Base-by-base conservation (phyloP, 108 stramenopile genomes). In the Seminavis robusta region DNA sequence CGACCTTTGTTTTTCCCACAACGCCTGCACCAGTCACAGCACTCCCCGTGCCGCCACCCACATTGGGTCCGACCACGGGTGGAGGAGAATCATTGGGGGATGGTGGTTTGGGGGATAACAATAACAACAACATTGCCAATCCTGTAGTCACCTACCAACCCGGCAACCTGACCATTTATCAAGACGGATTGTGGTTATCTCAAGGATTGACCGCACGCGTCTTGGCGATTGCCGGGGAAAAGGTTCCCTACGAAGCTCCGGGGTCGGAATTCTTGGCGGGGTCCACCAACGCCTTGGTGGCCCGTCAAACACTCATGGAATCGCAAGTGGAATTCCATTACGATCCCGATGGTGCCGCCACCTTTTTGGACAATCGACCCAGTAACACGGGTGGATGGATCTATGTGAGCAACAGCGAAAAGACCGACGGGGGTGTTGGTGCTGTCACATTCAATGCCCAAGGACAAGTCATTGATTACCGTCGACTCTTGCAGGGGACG, bases 331-430 rank as follows among this genome's bases (percentile, higher is more conserved):
- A 20, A 1, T 81, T 77, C 49, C 82, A 83, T 46, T 52, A 17
- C n/a, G 37, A 16, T 38, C 76, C 79, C 3, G 83, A 84, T 61
- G 71, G 38, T 33, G 77, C 49, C 0, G 79, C 65, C 1, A 65
- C 71, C n/a, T 53, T 53, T 17, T 8, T 34, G n/a, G 52, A 53
- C 26, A 6, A 32, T 9, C 25, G 48, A 50, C 23, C 7, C 23
- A 26, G 24, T 7, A 50, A 56, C 23, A 4, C 33, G 31, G 70
- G 70, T 15, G 67, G 67, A 1, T 73, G 61, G 41, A 60, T 63
- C 0, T 68, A 67, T 17, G 66, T 73, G 5, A 47, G 43, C 29
- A 67, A 73, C 26, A 33, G 27, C 24, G 52, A 72, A n/a, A 26
- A 36, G 11, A 53, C 52, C 13, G 34, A 47, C 16, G 77, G 77